Percentiles rank a stretch among this genome's conserved stretches.
These are phyloP conservation scores for Monilinia aucupariae DNA, from an alignment of 2,329 filamentous ascomycete genomes.

Conservation along the genomic window DNA sequence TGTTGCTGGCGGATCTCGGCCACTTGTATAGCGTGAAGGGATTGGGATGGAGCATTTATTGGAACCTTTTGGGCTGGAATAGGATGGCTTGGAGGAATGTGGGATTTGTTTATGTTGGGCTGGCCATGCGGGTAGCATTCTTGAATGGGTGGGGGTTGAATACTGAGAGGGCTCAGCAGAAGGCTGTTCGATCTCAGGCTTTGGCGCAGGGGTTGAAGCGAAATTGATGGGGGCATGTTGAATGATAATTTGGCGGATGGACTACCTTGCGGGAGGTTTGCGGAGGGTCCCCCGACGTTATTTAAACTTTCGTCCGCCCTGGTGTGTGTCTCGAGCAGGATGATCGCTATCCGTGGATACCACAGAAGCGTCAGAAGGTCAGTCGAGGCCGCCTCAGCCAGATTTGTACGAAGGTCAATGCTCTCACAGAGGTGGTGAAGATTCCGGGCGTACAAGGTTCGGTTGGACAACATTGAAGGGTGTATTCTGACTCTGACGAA, in stretches of 20 bases:
- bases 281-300: not conserved
- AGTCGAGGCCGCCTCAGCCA: too few relatives aligned
- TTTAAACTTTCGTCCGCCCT: not conserved
- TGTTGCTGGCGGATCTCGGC: constrained; percentile 71
- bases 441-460: not conserved
- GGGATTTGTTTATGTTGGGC: constrained; percentile 64
- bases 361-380: not conserved
- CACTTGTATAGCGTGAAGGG: constrained; percentile 62
- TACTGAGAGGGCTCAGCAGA: constrained; percentile 11
- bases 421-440: not conserved
- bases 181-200: not conserved
- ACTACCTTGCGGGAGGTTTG: too few relatives aligned
- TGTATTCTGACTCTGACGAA: not conserved
- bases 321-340: not conserved
- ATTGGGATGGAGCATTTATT: constrained; percentile 59
- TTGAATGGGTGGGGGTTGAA: constrained; percentile 51
- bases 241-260: not conserved
- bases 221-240: not conserved
- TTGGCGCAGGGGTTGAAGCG: not conserved
- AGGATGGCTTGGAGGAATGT: constrained; percentile 64
- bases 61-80: constrained; percentile 53
- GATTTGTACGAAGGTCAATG: not conserved
- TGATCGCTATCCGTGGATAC: not conserved
- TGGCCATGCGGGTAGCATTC: constrained; percentile 54
- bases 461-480: not conserved